These are phyloP conservation scores for Leishmania braziliensis DNA, from an alignment of 208 protist species.

Conservation along the genomic window DNA sequence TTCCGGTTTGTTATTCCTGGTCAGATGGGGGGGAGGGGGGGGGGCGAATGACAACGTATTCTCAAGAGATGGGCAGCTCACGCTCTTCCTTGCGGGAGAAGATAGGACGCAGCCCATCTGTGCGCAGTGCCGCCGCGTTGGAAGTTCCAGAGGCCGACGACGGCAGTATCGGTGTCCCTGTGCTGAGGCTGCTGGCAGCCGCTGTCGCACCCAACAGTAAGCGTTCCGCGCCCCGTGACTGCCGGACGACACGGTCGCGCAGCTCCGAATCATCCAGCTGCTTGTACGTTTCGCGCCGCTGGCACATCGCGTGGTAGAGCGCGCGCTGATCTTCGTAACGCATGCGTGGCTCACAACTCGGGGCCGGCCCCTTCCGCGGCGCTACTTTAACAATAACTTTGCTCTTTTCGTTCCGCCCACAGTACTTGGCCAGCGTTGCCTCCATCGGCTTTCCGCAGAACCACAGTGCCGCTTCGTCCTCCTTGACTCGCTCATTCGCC, in stretches of 20 bases:
- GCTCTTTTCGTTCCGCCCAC: conserved; percentile 70
- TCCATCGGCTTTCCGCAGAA: conserved; percentile 81
- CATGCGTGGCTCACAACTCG: conserved; percentile 74
- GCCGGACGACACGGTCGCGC: conserved; percentile 63
- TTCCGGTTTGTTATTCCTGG: not conserved
- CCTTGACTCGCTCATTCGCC: conserved; percentile 45
- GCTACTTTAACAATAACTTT: conserved; percentile 75
- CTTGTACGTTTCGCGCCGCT: conserved; percentile 55
- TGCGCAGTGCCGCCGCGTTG: conserved; percentile 11
- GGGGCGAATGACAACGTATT: too few relatives aligned
- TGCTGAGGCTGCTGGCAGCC: not conserved
- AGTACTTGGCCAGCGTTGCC: conserved; percentile 48
- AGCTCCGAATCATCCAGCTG: conserved; percentile 77
- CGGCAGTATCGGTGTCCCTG: not conserved
- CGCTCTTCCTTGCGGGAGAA: conserved; percentile 58
- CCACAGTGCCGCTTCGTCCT: conserved; percentile 62
- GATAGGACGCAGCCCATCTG: conserved; percentile 55
- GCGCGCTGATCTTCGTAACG: conserved; percentile 83
- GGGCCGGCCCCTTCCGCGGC: conserved; percentile 52
- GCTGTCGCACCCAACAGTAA: conserved; percentile 18
- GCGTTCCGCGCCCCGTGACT: conserved; percentile 47
- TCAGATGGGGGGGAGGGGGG: not conserved
- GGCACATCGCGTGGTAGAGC: conserved; percentile 51
- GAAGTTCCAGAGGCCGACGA: not conserved
- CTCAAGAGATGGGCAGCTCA: conserved; percentile 18